Evolutionary conservation across 2,329 filamentous ascomycete species (phyloP).

Genomic region (Aureobasidium namibiae): DNA sequence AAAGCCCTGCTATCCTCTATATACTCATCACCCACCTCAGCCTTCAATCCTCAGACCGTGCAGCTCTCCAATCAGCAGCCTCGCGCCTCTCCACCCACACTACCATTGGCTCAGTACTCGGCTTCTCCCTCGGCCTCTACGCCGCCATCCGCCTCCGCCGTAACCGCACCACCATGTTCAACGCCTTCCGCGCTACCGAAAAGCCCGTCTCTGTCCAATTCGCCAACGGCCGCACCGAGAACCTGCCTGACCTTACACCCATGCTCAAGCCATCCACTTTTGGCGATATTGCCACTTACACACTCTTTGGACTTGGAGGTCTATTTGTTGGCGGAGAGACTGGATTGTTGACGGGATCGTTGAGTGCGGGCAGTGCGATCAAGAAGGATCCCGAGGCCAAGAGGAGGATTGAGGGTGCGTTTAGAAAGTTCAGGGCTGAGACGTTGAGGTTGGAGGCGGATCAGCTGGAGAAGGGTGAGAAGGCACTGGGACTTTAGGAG

Average conservation of each 20-base stretch:
- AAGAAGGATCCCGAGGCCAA: conserved; percentile 45
- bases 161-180: conserved; percentile 51
- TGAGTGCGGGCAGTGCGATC: conserved; percentile 46
- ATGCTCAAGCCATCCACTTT: conserved; percentile 48
- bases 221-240: conserved; percentile 48
- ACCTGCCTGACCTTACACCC: conserved; percentile 53
- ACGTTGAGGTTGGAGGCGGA: conserved; percentile 53
- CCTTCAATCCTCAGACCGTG: conserved; percentile 50
- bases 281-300: conserved; percentile 55
- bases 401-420: conserved; percentile 54
- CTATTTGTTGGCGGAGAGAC: conserved; percentile 57
- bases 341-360: conserved; percentile 51
- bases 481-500: conserved; percentile 8
- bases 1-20: neutral
- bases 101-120: conserved; percentile 50
- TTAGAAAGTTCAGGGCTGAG: conserved; percentile 55
- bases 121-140: conserved; percentile 51
- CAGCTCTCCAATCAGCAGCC: conserved; percentile 48
- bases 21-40: conserved; percentile 19
- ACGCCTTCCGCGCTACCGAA: conserved; percentile 52
- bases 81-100: conserved; percentile 47
- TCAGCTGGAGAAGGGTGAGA: conserved; percentile 38
- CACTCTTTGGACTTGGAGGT: conserved; percentile 53
- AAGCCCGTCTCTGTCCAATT: conserved; percentile 56
- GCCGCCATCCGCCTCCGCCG: conserved; percentile 50